Evolutionary conservation across 2,329 filamentous ascomycete species (phyloP).

Genomic region (Xylogone sp.): DNA sequence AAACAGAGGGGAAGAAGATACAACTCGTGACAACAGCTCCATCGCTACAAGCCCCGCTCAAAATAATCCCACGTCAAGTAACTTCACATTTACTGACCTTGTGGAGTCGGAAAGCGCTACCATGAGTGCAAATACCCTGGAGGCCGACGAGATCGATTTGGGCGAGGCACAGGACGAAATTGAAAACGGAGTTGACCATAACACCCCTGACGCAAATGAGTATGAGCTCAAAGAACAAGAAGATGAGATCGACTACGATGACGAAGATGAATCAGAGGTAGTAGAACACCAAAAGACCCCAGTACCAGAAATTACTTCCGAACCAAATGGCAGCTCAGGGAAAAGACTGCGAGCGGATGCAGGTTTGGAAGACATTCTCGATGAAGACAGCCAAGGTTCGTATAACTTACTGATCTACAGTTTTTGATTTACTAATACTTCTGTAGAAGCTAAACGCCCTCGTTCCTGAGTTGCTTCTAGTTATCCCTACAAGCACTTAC

Average conservation of each 20-base stretch:
- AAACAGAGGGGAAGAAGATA: not conserved
- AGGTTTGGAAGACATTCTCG: conserved; percentile 14
- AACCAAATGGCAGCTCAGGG: conserved; percentile 12
- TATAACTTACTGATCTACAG: not conserved
- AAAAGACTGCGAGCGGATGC: conserved; percentile 24
- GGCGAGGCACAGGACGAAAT: conserved; percentile 13
- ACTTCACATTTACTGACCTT: not conserved
- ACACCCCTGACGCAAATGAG: conserved; percentile 24
- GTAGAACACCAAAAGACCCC: not conserved
- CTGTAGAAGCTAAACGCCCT: conserved; percentile 27
- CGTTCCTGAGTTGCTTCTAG: conserved; percentile 18
- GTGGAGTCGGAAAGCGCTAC: conserved; percentile 7
- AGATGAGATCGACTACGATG: conserved; percentile 35
- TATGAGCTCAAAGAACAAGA: conserved; percentile 1
- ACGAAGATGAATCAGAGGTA: conserved; percentile 17
- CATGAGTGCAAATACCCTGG: conserved; percentile 5
- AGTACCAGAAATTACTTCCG: conserved; percentile 2
- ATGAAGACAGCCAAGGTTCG: conserved; percentile 4
- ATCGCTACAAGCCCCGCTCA: not conserved
- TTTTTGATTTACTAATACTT: conserved; percentile 12
- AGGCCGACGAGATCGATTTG: conserved; percentile 21
- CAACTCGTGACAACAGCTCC: not conserved
- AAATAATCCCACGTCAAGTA: not conserved
- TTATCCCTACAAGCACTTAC: not conserved
- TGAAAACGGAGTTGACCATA: conserved; percentile 31